Base-by-base conservation (phyloP, 1,284 basidiomycete species). In the Puccinia novopanici region DNA sequence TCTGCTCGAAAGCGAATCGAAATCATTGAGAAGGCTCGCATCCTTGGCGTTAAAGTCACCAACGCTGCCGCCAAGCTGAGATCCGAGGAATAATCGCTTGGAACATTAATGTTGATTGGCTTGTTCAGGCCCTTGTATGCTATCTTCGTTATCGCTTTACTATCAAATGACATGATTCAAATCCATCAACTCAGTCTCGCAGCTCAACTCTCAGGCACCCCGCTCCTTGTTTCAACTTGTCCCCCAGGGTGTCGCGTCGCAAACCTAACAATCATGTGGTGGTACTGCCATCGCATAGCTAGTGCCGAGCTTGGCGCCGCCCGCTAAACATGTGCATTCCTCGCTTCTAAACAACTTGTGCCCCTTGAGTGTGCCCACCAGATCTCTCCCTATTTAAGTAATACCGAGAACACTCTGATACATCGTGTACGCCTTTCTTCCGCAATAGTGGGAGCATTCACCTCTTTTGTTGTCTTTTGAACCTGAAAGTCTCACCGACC, bases 1-100 rank as follows among this genome's bases (percentile, higher is more conserved):
- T 93, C 92, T 88, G 93, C 92, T 89, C 92, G 94, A 87, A 98
- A 99, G 91, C 93, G 97, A 85, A 91, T 92, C 82, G 89, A 90
- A 84, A 96, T 99, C 85, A 89, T 99, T 82, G 93, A 95, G 87
- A 79, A 79, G 45, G 77, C 77, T 34, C 48, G 65, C 6, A 63
- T 79, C 27, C 52, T 79, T 15, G 87, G 87, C 81, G 85, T 86
- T 84, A 89, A 88, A 89, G 92, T 99, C 86, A 98, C 94, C 84
- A 99, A 99, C 90, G 87, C 94, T 83, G 91, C 92, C 84, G 97
- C 93, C 85, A 93, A 94, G 87, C 90, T 99, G 88, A 93, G 96
- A 88, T 93, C 95, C 87, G 95, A 98, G 89, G 97, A 99, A 34
- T 79, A 63, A 79, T 67, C 5, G 34, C 42, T 50, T 70, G 15